A percentile compares a stretch with the other conserved stretches of the same genome.
phyloP scores from a whole-genome alignment of 495 filamentous ascomycete genomes.

The Aspergillus avenaceus region DNA sequence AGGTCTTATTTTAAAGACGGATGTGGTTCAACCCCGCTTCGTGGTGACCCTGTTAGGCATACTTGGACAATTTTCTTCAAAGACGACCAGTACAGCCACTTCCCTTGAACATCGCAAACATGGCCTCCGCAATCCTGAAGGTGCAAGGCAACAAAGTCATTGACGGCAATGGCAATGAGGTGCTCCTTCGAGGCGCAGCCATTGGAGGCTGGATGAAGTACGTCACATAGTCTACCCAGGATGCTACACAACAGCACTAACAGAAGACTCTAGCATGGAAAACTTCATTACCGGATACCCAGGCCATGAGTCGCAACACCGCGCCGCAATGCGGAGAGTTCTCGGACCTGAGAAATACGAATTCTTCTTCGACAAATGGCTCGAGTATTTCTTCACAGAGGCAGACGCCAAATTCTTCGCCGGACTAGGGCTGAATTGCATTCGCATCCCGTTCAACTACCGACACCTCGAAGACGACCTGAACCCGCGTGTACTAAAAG shows the following conservation, averaged over 20 bases:
- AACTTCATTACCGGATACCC: slow-evolving; percentile 68
- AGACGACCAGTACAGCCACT: too few species aligned
- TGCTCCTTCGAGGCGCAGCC: slow-evolving; percentile 48
- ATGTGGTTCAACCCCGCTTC: too few species aligned
- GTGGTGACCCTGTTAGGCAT: background rate
- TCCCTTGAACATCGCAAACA: too few species aligned
- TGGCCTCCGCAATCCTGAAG: slow-evolving; percentile 36
- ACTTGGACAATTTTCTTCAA: too few species aligned
- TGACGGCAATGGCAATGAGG: slow-evolving; percentile 38
- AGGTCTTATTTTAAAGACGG: background rate
- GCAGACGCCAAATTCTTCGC: slow-evolving; percentile 59
- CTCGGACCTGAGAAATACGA: slow-evolving; percentile 47
- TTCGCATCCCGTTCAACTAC: slow-evolving; percentile 63
- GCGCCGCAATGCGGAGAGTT: slow-evolving; percentile 50
- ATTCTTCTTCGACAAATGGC: slow-evolving; percentile 48
- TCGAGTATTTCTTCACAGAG: slow-evolving; percentile 62
- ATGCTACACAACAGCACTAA: too few species aligned
- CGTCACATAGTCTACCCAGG: too few species aligned
- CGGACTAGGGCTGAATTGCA: slow-evolving; percentile 54
- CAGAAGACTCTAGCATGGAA: slow-evolving; percentile 58
- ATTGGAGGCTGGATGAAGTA: slow-evolving; percentile 48
- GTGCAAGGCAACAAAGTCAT: slow-evolving; percentile 44
- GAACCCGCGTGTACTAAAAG: slow-evolving; percentile 55
- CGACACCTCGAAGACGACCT: slow-evolving; percentile 62
- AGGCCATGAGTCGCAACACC: slow-evolving; percentile 54